Evolutionary conservation across 176 grass and related monocot species (phyloP), one percentile per base, ranked within the genome.

Genomic region (Musa beccarii): DNA sequence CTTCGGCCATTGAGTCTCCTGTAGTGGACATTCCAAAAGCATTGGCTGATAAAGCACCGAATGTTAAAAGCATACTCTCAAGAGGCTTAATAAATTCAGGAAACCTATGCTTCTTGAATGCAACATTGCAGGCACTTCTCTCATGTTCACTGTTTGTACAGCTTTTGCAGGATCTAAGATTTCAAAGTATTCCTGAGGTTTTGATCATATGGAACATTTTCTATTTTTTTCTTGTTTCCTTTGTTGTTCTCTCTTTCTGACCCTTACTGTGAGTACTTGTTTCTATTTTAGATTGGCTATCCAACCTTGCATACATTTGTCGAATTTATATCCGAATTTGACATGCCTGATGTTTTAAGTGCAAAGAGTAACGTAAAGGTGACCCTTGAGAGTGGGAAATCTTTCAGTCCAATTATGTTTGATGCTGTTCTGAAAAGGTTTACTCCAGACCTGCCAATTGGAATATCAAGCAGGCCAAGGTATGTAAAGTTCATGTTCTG

Each of bases 61-160:
- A 11, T 59, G 80, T 83, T 56, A 89, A 74, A 77, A 69, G 68
- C n/a, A 77, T 94, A 78, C 80, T 94, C 79, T 86, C 90, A 57
- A 84, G 84, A 71, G 95, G 95, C 68, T 86, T 99, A 87, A 89
- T 82, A 78, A 99, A 99, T 85, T 89, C 88, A 25, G 95, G 95
- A 82, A 99, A 94, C 75, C 81, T 90, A 56, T 99, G 95, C 81
- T 99, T 99, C 66, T 75, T 99, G 22, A 99, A 99, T 91, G 88
- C 90, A 13, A 87, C 95, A 75, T 84, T 99, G 78, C 95, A 94
- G 72, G 91, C 95, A 25, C 84, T 92, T 34, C 86, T 99, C 67
- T 89, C 95, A 11, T 99, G 90, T 83, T 69, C 79, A 19, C 95
- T 86, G 75, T 99, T 99, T 81, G 83, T 94, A 49, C 72, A 85